Conservation (phyloP, 2,329 filamentous ascomycete species). For the Colletotrichum endophyticum region DNA sequence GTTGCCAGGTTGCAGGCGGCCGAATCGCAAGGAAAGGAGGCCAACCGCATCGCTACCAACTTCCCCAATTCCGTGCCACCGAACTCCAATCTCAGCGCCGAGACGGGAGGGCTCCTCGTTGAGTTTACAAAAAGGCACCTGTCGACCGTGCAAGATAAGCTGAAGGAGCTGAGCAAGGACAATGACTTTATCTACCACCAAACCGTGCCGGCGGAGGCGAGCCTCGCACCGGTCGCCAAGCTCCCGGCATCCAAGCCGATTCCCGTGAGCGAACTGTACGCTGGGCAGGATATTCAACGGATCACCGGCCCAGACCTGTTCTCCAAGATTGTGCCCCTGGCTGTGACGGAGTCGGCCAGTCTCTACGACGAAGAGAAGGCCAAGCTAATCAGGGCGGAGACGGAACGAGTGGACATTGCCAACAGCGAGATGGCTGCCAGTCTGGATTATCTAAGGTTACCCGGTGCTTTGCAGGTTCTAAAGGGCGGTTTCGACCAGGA, state of each 20-base stretch:
- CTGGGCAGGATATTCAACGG: constrained; percentile 94
- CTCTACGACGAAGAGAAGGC: constrained; percentile 99
- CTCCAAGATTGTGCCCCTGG: constrained; percentile 93
- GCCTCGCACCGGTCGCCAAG: constrained; percentile 82
- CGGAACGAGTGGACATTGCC: constrained; percentile 88
- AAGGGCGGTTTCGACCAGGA: constrained; percentile 95
- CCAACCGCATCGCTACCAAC: constrained; percentile 74
- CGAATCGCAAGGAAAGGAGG: constrained; percentile 79
- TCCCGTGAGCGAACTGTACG: constrained; percentile 94
- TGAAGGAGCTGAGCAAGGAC: constrained; percentile 80
- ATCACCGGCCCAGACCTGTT: constrained; percentile 98
- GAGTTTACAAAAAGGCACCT: constrained; percentile 86
- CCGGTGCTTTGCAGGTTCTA: constrained; percentile 85
- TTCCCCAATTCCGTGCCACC: constrained; percentile 83
- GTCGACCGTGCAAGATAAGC: constrained; percentile 79
- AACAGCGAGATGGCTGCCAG: constrained; percentile 97
- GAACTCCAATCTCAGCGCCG: constrained; percentile 82
- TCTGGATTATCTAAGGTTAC: constrained; percentile 89
- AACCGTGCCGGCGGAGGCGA: constrained; percentile 83
- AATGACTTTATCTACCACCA: constrained; percentile 99
- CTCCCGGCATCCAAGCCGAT: constrained; percentile 96
- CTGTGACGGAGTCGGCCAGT: constrained; percentile 95
- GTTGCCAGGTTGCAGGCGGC: constrained; percentile 84
- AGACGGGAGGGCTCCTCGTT: constrained; percentile 75
- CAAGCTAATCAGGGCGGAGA: constrained; percentile 91